Evolutionary conservation across 2,329 filamentous ascomycete genomes (phyloP).

Genomic region (Dactylellina cionopaga): DNA sequence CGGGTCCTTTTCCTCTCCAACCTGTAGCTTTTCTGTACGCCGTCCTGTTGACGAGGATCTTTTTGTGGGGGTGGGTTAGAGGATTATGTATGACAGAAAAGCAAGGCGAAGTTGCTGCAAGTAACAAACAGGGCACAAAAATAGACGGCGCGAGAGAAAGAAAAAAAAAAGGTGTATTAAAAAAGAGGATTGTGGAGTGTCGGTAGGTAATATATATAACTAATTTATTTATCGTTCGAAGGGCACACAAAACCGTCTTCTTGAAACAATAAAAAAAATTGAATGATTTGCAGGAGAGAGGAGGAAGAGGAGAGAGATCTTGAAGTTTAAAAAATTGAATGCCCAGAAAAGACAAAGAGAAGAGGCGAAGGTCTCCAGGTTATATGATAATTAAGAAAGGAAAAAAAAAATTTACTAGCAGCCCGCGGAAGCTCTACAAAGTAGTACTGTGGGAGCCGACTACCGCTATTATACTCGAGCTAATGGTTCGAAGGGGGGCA

Average conservation of each 20-base stretch:
- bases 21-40: no score
- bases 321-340: slow-evolving; percentile 12
- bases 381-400: no score
- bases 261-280: slow-evolving; percentile 21
- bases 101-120: slow-evolving; percentile 30
- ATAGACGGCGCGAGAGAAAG: slow-evolving; percentile 36
- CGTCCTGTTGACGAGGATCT: slow-evolving; percentile 16
- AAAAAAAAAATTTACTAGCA: slow-evolving; percentile 5
- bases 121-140: slow-evolving; percentile 47
- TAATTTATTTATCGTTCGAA: neutral
- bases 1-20: slow-evolving; percentile 15
- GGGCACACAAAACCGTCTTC: slow-evolving; percentile 8
- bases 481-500: neutral
- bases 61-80: slow-evolving; percentile 37
- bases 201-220: no score
- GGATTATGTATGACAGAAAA: slow-evolving; percentile 38
- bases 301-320: neutral
- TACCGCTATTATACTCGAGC: slow-evolving; percentile 20
- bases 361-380: slow-evolving; percentile 26
- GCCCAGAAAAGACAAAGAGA: slow-evolving; percentile 36
- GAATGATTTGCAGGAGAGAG: slow-evolving; percentile 8
- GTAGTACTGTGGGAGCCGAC: neutral
- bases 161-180: neutral
- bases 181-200: neutral
- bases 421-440: neutral